Conservation (phyloP, 331 rosid genomes). For the Pyrus hybrid region DNA sequence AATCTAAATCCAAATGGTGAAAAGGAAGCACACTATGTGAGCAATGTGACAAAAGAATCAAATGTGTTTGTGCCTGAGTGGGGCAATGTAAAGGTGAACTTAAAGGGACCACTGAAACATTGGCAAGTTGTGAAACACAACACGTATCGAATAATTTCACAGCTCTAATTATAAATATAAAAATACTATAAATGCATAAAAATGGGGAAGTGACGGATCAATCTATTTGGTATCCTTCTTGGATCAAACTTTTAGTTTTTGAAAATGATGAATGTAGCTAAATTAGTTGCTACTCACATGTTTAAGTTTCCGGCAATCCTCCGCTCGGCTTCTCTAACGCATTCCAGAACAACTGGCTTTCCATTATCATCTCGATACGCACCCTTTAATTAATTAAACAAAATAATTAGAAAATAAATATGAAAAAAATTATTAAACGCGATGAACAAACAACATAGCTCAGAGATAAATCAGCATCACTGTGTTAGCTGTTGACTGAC, state of each 20-base stretch:
- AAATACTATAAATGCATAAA: background rate
- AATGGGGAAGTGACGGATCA: background rate
- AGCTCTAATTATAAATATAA: background rate
- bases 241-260: too few species aligned
- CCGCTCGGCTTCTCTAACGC: conserved; percentile 91
- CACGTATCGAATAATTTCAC: background rate
- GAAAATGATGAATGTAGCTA: too few species aligned
- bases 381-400: conserved; percentile 36
- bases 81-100: conserved; percentile 5
- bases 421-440: background rate
- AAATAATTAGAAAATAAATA: background rate
- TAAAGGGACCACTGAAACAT: conserved; percentile 13
- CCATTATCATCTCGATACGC: conserved; percentile 95
- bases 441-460: background rate
- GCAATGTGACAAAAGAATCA: conserved; percentile 11
- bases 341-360: conserved; percentile 82
- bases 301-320: conserved; percentile 65
- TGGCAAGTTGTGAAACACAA: background rate
- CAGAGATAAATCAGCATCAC: background rate
- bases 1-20: background rate
- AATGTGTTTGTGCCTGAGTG: background rate
- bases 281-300: conserved; percentile 45
- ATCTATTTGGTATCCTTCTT: too few species aligned
- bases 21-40: background rate
- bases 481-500: background rate